Evolutionary conservation across 768 basidiomycete genomes (phyloP), one percentile per base, ranked within the genome.

Genomic region (Tulasnella sp.): DNA sequence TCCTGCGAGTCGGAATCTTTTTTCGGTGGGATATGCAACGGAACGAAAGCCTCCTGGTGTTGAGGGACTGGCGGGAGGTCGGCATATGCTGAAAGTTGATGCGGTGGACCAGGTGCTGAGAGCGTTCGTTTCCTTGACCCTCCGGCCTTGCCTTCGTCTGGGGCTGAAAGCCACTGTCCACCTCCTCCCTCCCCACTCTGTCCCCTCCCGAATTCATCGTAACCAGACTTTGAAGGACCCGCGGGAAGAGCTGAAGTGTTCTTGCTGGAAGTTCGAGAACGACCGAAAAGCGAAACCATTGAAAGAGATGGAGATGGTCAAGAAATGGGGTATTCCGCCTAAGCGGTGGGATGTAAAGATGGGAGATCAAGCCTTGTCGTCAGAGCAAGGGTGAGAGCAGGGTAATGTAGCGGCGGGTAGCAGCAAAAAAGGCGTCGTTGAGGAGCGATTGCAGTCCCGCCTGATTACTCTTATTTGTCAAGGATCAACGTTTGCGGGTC

Each of bases 281-380:
- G 78, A 79, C 78, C 71, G 71, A 79, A 79, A 44, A 79, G 62
- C 39, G 78, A 79, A 42, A 36, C 39, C 78, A 79, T 79, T 72
- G 71, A 52, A 72, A 39, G 21, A n/a, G n/a, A 36, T 46, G n/a
- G 48, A 62, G 58, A 56, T 62, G 27, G 76, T 56, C 56, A 39
- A 77, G 76, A 77, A 48, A 56, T 27, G 62, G n/a, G 62, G 62
- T 68, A 68, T 68, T 3, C 62, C 62, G 62, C 62, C 62, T 68
- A 68, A 68, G 62, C 62, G 62, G 62, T 68, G 62, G 52, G 62
- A 68, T 68, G 27, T 68, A 12, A 68, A 68, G 62, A 68, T 68
- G 34, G 24, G 34, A 16, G 62, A 36, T 68, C 62, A 27, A 68
- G 24, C 36, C 58, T 62, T 14, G 62, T 68, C 62, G 31, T 68